Evolutionary conservation across 768 basidiomycete species (phyloP), one percentile per base, ranked within the genome.

Genomic region (Phanerochaete carnosa): DNA sequence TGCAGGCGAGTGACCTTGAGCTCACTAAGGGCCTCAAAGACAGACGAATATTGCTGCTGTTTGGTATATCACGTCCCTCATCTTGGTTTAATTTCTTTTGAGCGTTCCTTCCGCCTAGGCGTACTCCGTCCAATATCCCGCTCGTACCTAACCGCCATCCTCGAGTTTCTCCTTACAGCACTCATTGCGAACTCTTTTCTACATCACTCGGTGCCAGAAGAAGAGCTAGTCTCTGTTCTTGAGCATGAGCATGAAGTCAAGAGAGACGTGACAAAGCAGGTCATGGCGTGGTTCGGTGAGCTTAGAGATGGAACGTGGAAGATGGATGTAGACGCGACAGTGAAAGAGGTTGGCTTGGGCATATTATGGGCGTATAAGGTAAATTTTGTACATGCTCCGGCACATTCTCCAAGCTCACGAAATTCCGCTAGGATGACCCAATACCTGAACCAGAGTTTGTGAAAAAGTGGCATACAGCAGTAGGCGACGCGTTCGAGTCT

Each of bases 1-100:
- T 95, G 6, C 95, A 97, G 68, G 92, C 94, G 3, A 94, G 92
- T 69, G 89, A 94, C 58, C 74, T 67, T 0, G 94, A 97, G 70
- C 73, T 97, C 23, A 77, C 77, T 7, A 71, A 64, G 19, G 92
- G 88, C 1, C 72, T 97, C 30, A 81, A 75, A 55, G 82, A 85
- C n/a, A 80, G 80, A 45, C 87, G 87, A 4, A 83, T 98, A 26
- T 84, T 97, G 16, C 76, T 84, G 52, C 76, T 95, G 2, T 80
- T 89, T 59, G 88, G 92, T 89, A 66, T 59, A 74, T 35, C 11
- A 16, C 19, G 15, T 9, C 12, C 2, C 60, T 26, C 15, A 6
- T 33, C 23, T 28, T 32, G 28, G 26, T 13, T 13, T 60, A n/a
- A 30, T 30, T 55, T 55, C 57, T 62, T 54, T 51, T 49, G 22